Percentiles rank a stretch among this genome's conserved stretches.
Conservation (phyloP, 139 green algal genomes). For the Chlorella ohadii region DNA sequence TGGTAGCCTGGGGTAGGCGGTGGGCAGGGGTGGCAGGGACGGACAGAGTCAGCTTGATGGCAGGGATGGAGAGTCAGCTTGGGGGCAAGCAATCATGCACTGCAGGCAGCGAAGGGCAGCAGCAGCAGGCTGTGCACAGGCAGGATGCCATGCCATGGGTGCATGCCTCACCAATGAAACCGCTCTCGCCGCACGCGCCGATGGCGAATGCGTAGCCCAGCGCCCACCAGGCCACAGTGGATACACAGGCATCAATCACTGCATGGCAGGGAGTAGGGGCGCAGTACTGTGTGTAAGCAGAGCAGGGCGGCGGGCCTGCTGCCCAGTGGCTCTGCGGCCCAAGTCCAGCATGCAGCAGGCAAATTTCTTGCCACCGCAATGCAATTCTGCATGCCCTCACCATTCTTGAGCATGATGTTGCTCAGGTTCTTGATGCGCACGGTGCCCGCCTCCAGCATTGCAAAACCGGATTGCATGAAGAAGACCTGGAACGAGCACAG, state of each 20-base stretch:
- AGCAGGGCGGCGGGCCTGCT: neutral
- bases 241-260: conserved; percentile 33
- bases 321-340: neutral
- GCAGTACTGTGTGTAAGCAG: neutral
- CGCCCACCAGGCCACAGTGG: conserved; percentile 58
- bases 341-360: neutral
- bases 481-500: conserved; percentile 63
- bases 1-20: conserved; percentile 17
- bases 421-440: conserved; percentile 55
- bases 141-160: neutral
- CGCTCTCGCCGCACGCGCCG: conserved; percentile 41
- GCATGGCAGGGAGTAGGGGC: neutral
- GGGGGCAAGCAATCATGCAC: neutral
- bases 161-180: conserved; percentile 47
- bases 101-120: neutral
- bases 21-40: neutral
- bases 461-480: conserved; percentile 59
- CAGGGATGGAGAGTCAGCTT: too few relatives aligned
- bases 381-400: neutral
- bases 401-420: conserved; percentile 62
- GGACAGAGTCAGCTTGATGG: too few relatives aligned
- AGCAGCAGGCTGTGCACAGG: neutral
- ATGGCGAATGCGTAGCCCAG: conserved; percentile 77
- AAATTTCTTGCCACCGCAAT: too few relatives aligned
- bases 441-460: conserved; percentile 51